Conservation (phyloP, 306 rosid species). For the Cicer chorassanicum region DNA sequence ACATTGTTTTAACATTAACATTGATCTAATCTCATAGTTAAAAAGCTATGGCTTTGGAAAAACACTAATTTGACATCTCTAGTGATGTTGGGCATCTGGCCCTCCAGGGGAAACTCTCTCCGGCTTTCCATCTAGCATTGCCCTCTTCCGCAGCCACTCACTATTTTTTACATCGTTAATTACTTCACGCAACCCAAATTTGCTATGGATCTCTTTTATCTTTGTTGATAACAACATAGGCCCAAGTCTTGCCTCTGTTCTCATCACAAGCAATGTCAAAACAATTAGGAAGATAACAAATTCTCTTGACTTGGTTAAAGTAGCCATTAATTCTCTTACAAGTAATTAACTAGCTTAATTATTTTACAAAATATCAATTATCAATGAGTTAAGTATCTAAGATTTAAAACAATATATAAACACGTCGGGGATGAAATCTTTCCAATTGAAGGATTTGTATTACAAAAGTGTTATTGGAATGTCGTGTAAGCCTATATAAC, state of each 20-base stretch:
- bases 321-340: conserved; percentile 21
- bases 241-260: conserved; percentile 42
- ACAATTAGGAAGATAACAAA: conserved; percentile 23
- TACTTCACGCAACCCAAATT: conserved; percentile 32
- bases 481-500: conserved; percentile 40
- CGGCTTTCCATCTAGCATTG: conserved; percentile 46
- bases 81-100: conserved; percentile 69
- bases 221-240: conserved; percentile 33
- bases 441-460: not conserved
- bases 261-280: conserved; percentile 33
- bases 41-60: not conserved
- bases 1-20: not conserved
- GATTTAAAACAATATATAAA: not conserved
- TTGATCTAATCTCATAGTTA: not conserved
- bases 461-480: conserved; percentile 36
- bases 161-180: conserved; percentile 6
- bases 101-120: conserved; percentile 54
- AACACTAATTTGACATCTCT: not conserved
- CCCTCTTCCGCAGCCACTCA: conserved; percentile 33
- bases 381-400: not conserved
- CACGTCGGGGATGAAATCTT: not conserved
- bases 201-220: not conserved
- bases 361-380: not conserved
- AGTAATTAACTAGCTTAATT: not conserved
- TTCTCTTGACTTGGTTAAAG: conserved; percentile 20